Conservation (phyloP, 1,284 basidiomycete genomes). For the Fomitopsis schrenkii region DNA sequence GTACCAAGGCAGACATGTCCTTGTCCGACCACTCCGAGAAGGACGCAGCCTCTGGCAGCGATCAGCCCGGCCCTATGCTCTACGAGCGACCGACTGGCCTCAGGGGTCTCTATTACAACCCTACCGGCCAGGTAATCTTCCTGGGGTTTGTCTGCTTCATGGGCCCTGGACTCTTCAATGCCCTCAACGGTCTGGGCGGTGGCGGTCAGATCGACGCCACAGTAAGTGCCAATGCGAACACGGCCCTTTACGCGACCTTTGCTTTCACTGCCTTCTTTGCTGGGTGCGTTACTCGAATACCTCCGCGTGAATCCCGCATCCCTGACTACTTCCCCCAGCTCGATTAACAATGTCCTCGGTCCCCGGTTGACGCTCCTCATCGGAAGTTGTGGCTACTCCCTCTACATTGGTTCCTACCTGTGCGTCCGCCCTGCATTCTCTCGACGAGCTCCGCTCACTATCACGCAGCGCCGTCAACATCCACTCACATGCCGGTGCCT, state of each 20-base stretch:
- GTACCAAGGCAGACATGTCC: conserved; percentile 10
- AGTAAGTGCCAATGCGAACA: conserved; percentile 61
- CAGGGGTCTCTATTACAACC: conserved; percentile 34
- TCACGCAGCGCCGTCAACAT: conserved; percentile 58
- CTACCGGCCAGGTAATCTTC: conserved; percentile 44
- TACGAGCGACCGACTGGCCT: conserved; percentile 28
- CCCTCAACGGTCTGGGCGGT: conserved; percentile 60
- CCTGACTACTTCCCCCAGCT: conserved; percentile 35
- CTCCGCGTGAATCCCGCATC: neutral
- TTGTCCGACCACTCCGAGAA: conserved; percentile 11
- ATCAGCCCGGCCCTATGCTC: conserved; percentile 14
- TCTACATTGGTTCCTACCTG: conserved; percentile 76
- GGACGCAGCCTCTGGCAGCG: conserved; percentile 12
- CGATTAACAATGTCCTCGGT: conserved; percentile 77
- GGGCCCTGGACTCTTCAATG: conserved; percentile 53
- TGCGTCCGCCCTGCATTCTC: conserved; percentile 29
- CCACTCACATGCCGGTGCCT: conserved; percentile 52
- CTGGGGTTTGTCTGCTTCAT: conserved; percentile 67
- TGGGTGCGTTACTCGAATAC: conserved; percentile 42
- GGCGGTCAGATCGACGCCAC: conserved; percentile 62
- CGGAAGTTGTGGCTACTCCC: conserved; percentile 65
- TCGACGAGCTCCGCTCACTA: conserved; percentile 1
- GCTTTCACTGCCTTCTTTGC: conserved; percentile 60
- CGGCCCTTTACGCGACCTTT: conserved; percentile 68
- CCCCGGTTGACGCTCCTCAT: conserved; percentile 65